Percentiles rank a stretch among this genome's conserved stretches.
These are phyloP conservation scores for Ophiocordyceps camponoti-leonardi DNA, from an alignment of 2,329 filamentous ascomycete genomes.

Conservation along the genomic window DNA sequence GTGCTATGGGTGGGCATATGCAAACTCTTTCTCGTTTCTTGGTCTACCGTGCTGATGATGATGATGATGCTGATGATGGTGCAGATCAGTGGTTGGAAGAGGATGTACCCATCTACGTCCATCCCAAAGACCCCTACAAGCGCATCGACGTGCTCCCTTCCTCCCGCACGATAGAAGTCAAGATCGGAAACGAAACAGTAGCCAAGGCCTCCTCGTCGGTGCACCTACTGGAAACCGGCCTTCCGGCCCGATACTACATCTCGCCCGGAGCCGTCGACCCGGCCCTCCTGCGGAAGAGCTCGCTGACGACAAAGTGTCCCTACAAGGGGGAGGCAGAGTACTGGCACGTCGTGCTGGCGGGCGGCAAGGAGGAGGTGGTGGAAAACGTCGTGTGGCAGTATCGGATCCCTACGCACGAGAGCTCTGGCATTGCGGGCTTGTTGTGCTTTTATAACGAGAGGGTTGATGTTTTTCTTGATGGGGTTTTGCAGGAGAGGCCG, in stretches of 20 bases:
- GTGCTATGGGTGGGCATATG: constrained; percentile 13
- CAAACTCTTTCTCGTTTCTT: neutral
- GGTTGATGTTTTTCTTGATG: constrained; percentile 43
- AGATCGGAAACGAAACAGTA: constrained; percentile 26
- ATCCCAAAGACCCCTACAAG: constrained; percentile 52
- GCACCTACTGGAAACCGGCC: constrained; percentile 42
- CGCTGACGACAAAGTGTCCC: constrained; percentile 39
- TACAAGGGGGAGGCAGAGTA: constrained; percentile 53
- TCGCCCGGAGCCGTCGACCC: constrained; percentile 31
- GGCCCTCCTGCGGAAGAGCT: constrained; percentile 27
- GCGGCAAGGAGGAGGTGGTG: constrained; percentile 21
- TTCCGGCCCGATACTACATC: constrained; percentile 43
- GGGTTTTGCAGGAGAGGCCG: constrained; percentile 9
- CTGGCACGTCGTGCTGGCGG: constrained; percentile 34
- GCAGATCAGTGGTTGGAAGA: constrained; percentile 32
- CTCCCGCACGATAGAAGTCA: constrained; percentile 31
- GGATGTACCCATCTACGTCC: constrained; percentile 38
- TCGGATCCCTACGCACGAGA: constrained; percentile 36
- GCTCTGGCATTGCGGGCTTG: constrained; percentile 32
- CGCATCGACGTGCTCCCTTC: constrained; percentile 44
- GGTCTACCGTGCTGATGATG: neutral
- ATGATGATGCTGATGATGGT: too few relatives aligned
- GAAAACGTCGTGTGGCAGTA: constrained; percentile 48
- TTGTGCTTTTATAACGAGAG: constrained; percentile 54
- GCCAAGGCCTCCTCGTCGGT: constrained; percentile 26